A percentile compares a stretch with the other conserved stretches of the same genome.
Evolutionary conservation across 148 eudicot species (phyloP).

Genomic region (Limonium bicolor): DNA sequence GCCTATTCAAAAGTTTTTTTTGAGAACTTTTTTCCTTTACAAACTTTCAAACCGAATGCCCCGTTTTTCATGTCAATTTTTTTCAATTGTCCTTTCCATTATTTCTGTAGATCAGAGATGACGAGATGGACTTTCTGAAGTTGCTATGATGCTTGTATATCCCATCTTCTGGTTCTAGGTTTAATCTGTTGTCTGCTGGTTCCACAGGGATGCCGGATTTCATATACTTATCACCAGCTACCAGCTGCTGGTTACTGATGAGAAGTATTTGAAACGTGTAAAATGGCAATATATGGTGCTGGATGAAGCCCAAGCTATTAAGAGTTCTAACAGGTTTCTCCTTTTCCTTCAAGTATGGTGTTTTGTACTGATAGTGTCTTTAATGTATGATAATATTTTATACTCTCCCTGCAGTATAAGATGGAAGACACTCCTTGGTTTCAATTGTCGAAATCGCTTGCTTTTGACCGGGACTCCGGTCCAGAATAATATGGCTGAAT

Average conservation of each 20-base stretch:
- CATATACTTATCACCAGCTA: slow-evolving; percentile 97
- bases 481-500: slow-evolving; percentile 98
- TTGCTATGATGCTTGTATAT: too few species aligned
- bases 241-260: slow-evolving; percentile 86
- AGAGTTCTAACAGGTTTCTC: slow-evolving; percentile 75
- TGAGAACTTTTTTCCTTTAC: too few species aligned
- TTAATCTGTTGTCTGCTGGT: slow-evolving; percentile 2
- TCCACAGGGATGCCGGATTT: slow-evolving; percentile 78
- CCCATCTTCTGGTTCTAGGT: background rate
- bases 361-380: background rate
- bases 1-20: too few species aligned
- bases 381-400: slow-evolving; percentile 2
- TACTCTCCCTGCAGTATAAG: slow-evolving; percentile 59
- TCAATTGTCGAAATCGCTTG: slow-evolving; percentile 95
- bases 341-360: slow-evolving; percentile 7
- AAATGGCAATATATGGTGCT: slow-evolving; percentile 96
- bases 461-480: slow-evolving; percentile 94
- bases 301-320: slow-evolving; percentile 98
- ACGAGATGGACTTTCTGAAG: too few species aligned
- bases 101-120: too few species aligned
- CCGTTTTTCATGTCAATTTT: too few species aligned
- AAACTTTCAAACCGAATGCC: too few species aligned
- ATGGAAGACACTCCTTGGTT: slow-evolving; percentile 96
- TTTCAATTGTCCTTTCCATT: too few species aligned
- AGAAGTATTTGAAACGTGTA: slow-evolving; percentile 86